Evolutionary conservation across 257 asterid genomes (phyloP).

Genomic region (Penstemon davidsonii): DNA sequence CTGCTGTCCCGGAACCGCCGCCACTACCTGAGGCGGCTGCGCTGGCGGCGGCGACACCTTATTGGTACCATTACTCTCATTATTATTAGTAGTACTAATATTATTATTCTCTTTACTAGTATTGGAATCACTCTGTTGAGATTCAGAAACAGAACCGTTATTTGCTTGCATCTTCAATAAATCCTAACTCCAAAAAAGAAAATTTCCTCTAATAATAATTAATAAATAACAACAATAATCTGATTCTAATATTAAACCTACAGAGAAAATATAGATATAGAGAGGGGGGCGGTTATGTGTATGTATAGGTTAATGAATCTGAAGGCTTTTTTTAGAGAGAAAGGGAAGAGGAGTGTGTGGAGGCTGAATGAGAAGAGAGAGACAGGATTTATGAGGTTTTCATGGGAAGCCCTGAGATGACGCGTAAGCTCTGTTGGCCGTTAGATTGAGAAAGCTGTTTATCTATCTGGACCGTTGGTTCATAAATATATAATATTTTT

Average conservation of each 20-base stretch:
- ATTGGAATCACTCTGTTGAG: slow-evolving; percentile 30
- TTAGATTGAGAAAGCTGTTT: slow-evolving; percentile 31
- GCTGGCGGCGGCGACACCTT: slow-evolving; percentile 32
- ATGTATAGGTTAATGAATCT: slow-evolving; percentile 40
- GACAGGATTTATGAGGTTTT: slow-evolving; percentile 40
- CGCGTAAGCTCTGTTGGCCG: slow-evolving; percentile 36
- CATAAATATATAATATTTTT: background rate
- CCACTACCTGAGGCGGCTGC: slow-evolving; percentile 30
- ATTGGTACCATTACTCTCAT: slow-evolving; percentile 3
- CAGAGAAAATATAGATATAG: background rate
- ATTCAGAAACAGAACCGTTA: slow-evolving; percentile 40
- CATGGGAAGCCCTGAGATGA: slow-evolving; percentile 58
- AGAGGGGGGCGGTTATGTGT: background rate
- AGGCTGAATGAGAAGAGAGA: slow-evolving; percentile 44
- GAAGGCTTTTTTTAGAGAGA: slow-evolving; percentile 29
- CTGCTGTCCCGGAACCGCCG: slow-evolving; percentile 50
- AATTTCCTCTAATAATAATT: background rate
- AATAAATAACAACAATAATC: slow-evolving; percentile 2
- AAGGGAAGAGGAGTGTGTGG: slow-evolving; percentile 32
- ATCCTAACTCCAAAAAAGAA: background rate
- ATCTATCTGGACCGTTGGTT: slow-evolving; percentile 34
- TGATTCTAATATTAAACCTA: background rate
- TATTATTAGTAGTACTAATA: slow-evolving; percentile 21
- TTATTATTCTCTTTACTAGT: slow-evolving; percentile 21
- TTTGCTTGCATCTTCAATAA: slow-evolving; percentile 47